These are phyloP conservation scores for Yarrowia sp. DNA, from an alignment of 805 yeast species.

Conservation along the genomic window DNA sequence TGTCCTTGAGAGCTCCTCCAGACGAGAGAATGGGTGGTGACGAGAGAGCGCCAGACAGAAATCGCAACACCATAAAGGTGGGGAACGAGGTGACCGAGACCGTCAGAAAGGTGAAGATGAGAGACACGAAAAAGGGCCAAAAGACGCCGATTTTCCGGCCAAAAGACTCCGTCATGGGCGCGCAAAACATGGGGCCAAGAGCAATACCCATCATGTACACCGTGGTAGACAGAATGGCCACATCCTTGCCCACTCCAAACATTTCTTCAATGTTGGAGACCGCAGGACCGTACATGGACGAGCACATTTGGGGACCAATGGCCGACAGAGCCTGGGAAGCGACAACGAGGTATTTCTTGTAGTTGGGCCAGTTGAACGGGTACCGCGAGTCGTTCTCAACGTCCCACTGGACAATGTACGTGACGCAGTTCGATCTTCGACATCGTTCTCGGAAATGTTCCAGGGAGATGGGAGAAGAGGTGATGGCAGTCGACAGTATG, in stretches of 20 bases:
- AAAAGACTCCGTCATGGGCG: constrained; percentile 40
- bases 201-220: constrained; percentile 49
- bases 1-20: constrained; percentile 42
- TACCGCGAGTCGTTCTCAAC: background rate
- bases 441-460: constrained; percentile 18
- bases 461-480: background rate
- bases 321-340: constrained; percentile 35
- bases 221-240: constrained; percentile 43
- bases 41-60: constrained; percentile 40
- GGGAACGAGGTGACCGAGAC: constrained; percentile 24
- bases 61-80: constrained; percentile 38
- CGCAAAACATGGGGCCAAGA: constrained; percentile 42
- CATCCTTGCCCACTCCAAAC: constrained; percentile 18
- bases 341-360: constrained; percentile 29
- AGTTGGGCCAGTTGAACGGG: constrained; percentile 40
- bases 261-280: constrained; percentile 10
- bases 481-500: background rate
- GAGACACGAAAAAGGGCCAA: constrained; percentile 45
- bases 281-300: constrained; percentile 23
- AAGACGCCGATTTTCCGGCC: constrained; percentile 44
- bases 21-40: constrained; percentile 41
- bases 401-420: constrained; percentile 22
- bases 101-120: constrained; percentile 37
- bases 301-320: constrained; percentile 33
- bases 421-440: constrained; percentile 31